These are phyloP conservation scores for Colletotrichum coccodes DNA, from an alignment of 2,329 filamentous ascomycete species.

Conservation along the genomic window DNA sequence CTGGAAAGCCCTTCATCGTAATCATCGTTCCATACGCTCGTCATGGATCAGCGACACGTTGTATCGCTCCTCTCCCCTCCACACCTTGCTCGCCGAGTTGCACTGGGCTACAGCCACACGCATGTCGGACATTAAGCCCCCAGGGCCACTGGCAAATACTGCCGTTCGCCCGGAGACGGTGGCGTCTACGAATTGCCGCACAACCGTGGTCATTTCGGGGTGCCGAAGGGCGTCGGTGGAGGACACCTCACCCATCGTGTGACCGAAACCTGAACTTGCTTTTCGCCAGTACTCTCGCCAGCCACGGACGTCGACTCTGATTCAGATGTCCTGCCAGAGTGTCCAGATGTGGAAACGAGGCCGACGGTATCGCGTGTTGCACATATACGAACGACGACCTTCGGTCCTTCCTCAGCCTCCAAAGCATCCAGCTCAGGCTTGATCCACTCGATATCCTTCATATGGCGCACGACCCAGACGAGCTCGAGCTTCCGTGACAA, in stretches of 20 bases:
- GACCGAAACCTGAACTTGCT: conserved; percentile 34
- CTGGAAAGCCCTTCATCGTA: background rate
- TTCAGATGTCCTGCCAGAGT: conserved; percentile 35
- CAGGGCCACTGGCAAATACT: conserved; percentile 70
- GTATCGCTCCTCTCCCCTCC: conserved; percentile 65
- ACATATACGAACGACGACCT: conserved; percentile 65
- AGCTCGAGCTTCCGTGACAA: conserved; percentile 62
- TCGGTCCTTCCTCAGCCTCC: conserved; percentile 42
- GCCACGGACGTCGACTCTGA: conserved; percentile 16
- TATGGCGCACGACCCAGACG: conserved; percentile 71
- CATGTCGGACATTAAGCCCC: conserved; percentile 68
- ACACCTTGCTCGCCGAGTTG: conserved; percentile 64
- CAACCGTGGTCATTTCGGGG: conserved; percentile 56
- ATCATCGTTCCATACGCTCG: conserved; percentile 65
- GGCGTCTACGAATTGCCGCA: conserved; percentile 58
- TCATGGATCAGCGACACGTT: conserved; percentile 69
- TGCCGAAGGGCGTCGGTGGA: conserved; percentile 40
- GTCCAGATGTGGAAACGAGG: conserved; percentile 27
- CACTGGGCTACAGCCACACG: conserved; percentile 61
- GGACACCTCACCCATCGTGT: conserved; percentile 32
- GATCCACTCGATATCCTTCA: conserved; percentile 67
- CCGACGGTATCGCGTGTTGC: conserved; percentile 62
- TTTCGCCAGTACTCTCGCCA: conserved; percentile 32
- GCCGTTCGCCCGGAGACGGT: conserved; percentile 60
- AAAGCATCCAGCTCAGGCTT: conserved; percentile 63